Evolutionary conservation across 345 rosid species (phyloP), one percentile per base, ranked within the genome.

Genomic region (Gossypium longicalyx): DNA sequence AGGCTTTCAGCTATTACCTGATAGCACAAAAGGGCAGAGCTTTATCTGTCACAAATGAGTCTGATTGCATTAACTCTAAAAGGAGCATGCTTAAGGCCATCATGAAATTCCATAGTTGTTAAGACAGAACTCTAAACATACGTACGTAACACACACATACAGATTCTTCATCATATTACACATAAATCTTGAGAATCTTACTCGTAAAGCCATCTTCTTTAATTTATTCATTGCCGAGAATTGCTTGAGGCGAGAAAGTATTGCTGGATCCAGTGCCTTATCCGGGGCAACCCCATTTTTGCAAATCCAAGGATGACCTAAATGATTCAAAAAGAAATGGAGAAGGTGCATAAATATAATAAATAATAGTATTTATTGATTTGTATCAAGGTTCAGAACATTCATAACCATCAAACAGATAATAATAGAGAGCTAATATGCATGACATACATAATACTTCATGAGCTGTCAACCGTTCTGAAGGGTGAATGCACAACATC

Each of bases 221-320:
- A 94, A 81, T 85, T 92, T 94, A 83, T 94, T 94, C 98, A 94
- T 94, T 23, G 98, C 98, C 65, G 98, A 94, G 87, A 94, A 94
- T 80, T 89, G 92, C 80, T 92, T 94, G 76, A 94, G 93, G 71
- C 98, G 97, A 74, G 98, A 92, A 79, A 94, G 97, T 67, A 94
- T 97, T 65, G 98, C 98, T 12, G 98, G 87, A 84, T 94, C 97
- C 29, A 94, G 82, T 16, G 97, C 83, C 79, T 87, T 89, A 82
- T 94, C 99, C 41, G 99, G 99, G 70, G 99, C 99, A 82, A 94
- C 98, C 82, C 99, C 99, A 83, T 91, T 93, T 83, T 94, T 90
- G 81, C 94, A 90, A 65, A 94, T 93, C 99, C 98, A 94, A 49
- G 99, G 99, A 83, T 94, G 99, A 80, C 93, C 98, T 94, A 75